These are phyloP conservation scores for Penicillium sp. DNA, from an alignment of 2,329 filamentous ascomycete species.

Conservation along the genomic window DNA sequence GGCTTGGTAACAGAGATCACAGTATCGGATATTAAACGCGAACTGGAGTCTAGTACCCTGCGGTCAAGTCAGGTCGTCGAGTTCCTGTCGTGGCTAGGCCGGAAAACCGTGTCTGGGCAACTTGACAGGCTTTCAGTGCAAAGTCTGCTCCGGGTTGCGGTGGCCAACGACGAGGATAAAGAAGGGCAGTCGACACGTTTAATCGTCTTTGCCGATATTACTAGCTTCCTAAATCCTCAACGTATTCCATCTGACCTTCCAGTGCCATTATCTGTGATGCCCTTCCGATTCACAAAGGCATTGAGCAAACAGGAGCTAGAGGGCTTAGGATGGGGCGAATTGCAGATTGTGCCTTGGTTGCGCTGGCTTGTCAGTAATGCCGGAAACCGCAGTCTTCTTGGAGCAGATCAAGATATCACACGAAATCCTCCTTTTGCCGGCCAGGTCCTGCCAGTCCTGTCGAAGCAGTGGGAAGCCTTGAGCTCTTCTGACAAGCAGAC, in stretches of 20 bases:
- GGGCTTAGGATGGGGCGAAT: conserved; percentile 80
- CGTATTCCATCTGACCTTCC: conserved; percentile 82
- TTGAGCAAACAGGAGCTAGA: conserved; percentile 72
- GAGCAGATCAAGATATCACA: conserved; percentile 71
- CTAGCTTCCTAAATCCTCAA: conserved; percentile 73
- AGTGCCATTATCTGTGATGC: conserved; percentile 78
- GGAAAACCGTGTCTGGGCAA: conserved; percentile 71
- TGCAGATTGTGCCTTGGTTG: conserved; percentile 86
- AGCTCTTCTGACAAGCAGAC: conserved; percentile 67
- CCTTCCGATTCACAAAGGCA: conserved; percentile 77
- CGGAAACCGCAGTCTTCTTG: conserved; percentile 59
- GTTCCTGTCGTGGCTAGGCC: conserved; percentile 83
- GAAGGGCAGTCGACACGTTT: conserved; percentile 68
- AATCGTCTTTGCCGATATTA: conserved; percentile 76
- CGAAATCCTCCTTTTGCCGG: conserved; percentile 73
- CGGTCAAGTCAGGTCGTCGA: conserved; percentile 76
- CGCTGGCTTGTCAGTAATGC: conserved; percentile 74
- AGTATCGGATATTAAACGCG: conserved; percentile 79
- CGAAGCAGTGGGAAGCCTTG: conserved; percentile 88
- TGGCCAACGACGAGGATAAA: conserved; percentile 60
- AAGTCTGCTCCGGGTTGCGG: conserved; percentile 74
- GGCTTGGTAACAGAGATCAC: conserved; percentile 88
- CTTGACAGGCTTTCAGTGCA: conserved; percentile 71
- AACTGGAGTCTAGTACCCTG: conserved; percentile 81
- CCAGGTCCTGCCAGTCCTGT: conserved; percentile 77